phyloP scores from a whole-genome alignment of 257 asterid genomes.

The Avicennia marina region DNA sequence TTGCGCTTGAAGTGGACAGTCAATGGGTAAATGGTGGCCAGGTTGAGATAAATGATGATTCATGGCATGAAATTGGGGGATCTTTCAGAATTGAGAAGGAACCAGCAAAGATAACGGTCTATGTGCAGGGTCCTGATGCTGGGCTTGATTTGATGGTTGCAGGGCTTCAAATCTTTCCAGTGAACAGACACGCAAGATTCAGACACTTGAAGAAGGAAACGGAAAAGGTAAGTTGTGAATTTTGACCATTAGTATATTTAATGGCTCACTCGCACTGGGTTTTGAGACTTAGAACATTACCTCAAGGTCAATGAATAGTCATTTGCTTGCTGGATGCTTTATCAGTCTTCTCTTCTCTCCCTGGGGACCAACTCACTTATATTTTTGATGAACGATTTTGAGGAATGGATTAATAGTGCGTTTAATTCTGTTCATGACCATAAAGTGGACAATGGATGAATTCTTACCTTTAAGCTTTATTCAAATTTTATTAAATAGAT shows the following conservation, averaged over 20 bases:
- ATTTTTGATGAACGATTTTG: too few relatives aligned
- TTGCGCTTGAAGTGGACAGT: conserved; percentile 80
- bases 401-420: too few relatives aligned
- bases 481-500: background rate
- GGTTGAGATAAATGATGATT: conserved; percentile 57
- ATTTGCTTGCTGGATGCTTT: too few relatives aligned
- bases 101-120: conserved; percentile 58
- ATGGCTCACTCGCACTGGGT: background rate
- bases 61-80: conserved; percentile 91
- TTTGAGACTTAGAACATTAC: too few relatives aligned
- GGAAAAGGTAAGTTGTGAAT: conserved; percentile 44
- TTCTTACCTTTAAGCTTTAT: too few relatives aligned
- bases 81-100: conserved; percentile 84
- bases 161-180: conserved; percentile 80
- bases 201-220: conserved; percentile 51
- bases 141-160: conserved; percentile 91
- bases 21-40: conserved; percentile 96
- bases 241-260: conserved; percentile 9
- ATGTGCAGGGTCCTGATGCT: conserved; percentile 82
- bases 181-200: conserved; percentile 56
- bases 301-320: too few relatives aligned
- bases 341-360: too few relatives aligned
- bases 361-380: too few relatives aligned
- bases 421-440: too few relatives aligned
- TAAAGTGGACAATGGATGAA: too few relatives aligned